phyloP scores from a whole-genome alignment of 1,139 yeast species.

The Geotrichum carabidarum region DNA sequence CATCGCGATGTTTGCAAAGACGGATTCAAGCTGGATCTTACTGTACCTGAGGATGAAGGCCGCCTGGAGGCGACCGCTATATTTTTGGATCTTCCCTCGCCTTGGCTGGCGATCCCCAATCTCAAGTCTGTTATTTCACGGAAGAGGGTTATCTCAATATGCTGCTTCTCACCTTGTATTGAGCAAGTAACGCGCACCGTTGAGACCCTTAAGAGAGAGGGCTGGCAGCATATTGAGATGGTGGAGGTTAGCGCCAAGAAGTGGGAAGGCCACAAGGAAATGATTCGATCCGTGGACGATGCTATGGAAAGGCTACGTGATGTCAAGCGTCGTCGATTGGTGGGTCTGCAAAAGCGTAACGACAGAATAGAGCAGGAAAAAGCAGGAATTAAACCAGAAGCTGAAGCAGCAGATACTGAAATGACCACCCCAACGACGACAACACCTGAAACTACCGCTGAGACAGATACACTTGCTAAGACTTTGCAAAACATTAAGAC shows the following conservation, averaged over 20 bases:
- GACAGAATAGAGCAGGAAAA: constrained; percentile 30
- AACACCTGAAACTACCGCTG: not conserved
- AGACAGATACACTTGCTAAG: constrained; percentile 16
- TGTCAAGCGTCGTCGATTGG: constrained; percentile 66
- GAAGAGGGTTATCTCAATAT: constrained; percentile 56
- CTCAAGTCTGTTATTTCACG: constrained; percentile 55
- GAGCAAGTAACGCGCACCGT: constrained; percentile 92
- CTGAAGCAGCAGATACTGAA: constrained; percentile 14
- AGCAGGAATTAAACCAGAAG: constrained; percentile 5
- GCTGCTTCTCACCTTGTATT: constrained; percentile 96
- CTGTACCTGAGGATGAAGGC: constrained; percentile 21
- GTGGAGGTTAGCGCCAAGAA: constrained; percentile 81
- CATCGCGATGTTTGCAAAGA: constrained; percentile 90
- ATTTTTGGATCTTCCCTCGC: constrained; percentile 90
- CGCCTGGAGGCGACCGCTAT: constrained; percentile 59
- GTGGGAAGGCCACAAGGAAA: constrained; percentile 88
- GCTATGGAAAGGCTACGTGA: constrained; percentile 77
- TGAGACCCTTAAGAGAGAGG: constrained; percentile 62
- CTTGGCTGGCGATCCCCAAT: constrained; percentile 92
- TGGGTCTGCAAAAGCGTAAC: constrained; percentile 65
- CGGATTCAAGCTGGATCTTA: constrained; percentile 51
- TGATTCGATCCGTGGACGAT: constrained; percentile 76
- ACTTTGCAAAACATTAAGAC: constrained; percentile 39
- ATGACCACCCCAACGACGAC: not conserved
- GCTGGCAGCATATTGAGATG: constrained; percentile 90